phyloP scores from a whole-genome alignment of 2,329 filamentous ascomycete species.

The Tolypocladium tropicale region DNA sequence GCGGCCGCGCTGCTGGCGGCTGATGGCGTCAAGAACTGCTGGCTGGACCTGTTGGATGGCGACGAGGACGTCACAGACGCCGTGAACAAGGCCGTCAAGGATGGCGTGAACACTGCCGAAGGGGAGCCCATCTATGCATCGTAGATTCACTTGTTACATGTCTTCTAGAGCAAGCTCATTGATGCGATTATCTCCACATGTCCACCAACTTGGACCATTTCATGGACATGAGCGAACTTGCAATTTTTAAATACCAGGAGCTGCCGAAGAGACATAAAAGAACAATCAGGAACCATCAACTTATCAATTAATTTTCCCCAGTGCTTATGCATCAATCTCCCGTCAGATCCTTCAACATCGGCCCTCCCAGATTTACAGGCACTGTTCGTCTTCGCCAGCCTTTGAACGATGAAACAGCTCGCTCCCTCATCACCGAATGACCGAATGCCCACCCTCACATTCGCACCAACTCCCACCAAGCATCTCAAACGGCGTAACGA shows the following conservation, averaged over 20 bases:
- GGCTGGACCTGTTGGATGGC: conserved; percentile 47
- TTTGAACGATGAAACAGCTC: background rate
- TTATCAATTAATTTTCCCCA: background rate
- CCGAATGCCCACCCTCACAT: no score
- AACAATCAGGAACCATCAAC: no score
- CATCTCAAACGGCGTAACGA: background rate
- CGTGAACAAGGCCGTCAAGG: conserved; percentile 36
- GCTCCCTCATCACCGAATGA: background rate
- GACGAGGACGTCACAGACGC: conserved; percentile 36
- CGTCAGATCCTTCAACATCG: background rate
- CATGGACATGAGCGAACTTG: fast-evolving
- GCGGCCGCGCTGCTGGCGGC: conserved; percentile 44
- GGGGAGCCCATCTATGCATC: conserved; percentile 32
- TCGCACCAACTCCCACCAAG: background rate
- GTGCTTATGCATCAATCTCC: background rate
- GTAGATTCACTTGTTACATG: background rate
- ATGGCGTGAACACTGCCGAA: conserved; percentile 40
- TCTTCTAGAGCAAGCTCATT: no score
- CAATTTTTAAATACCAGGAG: background rate
- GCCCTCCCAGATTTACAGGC: background rate
- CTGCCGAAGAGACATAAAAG: background rate
- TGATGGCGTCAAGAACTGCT: conserved; percentile 34
- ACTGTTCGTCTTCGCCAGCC: background rate
- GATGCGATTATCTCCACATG: background rate
- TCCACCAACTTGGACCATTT: background rate